These are phyloP conservation scores for Collariella sp. DNA, from an alignment of 495 filamentous ascomycete genomes.

Conservation along the genomic window DNA sequence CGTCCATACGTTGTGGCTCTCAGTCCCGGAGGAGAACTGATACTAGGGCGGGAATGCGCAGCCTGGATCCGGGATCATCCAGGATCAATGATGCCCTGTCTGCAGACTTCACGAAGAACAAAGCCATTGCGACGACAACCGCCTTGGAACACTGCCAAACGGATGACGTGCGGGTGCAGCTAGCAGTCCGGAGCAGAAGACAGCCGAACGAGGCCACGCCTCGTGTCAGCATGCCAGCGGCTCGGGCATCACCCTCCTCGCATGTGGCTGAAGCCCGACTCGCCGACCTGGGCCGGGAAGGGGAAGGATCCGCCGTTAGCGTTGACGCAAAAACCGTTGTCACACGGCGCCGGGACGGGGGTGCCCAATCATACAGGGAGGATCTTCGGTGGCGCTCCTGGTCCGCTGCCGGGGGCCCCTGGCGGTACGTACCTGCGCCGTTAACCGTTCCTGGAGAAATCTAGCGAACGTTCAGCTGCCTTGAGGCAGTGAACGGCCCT, in stretches of 20 bases:
- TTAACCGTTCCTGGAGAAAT: slow-evolving; percentile 26
- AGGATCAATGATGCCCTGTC: too few relatives aligned
- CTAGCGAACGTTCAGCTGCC: slow-evolving; percentile 31
- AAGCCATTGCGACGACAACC: slow-evolving; percentile 15
- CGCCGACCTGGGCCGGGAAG: slow-evolving; percentile 29
- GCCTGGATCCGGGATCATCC: too few relatives aligned
- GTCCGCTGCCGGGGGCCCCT: slow-evolving; percentile 4
- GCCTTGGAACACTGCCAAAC: neutral
- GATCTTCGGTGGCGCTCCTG: slow-evolving; percentile 26
- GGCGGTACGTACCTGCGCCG: neutral
- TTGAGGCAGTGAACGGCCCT: neutral
- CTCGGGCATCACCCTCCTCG: slow-evolving; percentile 26
- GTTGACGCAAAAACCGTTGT: slow-evolving; percentile 36
- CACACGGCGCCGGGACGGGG: slow-evolving; percentile 30
- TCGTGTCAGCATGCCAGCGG: slow-evolving; percentile 14
- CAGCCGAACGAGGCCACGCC: slow-evolving; percentile 4
- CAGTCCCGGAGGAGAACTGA: too few relatives aligned
- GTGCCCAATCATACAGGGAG: slow-evolving; percentile 18
- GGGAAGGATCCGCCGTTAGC: slow-evolving; percentile 28
- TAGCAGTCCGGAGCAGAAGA: neutral
- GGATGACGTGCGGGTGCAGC: too few relatives aligned
- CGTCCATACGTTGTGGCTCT: too few relatives aligned
- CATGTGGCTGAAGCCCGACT: slow-evolving; percentile 34
- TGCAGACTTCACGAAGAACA: too few relatives aligned
- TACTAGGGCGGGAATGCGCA: too few relatives aligned